Base-by-base conservation (phyloP, 1,139 yeast genomes). In the Suhomyces atakaporum region DNA sequence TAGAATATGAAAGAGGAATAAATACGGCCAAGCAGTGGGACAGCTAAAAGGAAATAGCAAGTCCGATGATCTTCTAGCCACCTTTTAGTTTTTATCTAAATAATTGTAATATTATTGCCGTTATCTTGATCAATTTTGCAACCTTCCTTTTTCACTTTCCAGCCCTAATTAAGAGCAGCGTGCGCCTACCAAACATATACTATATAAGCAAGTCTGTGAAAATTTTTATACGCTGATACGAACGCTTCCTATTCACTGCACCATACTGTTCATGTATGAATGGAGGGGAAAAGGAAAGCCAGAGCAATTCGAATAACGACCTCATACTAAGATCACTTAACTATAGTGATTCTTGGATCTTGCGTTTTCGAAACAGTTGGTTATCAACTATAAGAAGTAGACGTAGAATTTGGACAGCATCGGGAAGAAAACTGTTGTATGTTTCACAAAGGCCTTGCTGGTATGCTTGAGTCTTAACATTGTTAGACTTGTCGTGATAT, bases 191-290 rank as follows among this genome's bases (percentile, higher is more conserved):
- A 27, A 24, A n/a, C n/a, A 3, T 5, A 14, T 12, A 14, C 29
- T 32, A 35, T 32, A 39, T 29, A 38, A 35, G 24, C 28, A 22
- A 20, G 27, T 25, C 24, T 33, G 25, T 21, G 27, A 15, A 26
- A 33, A 31, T 27, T 24, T 6, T 30, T 38, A 25, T 48, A 55
- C 63, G 58, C 60, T 62, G 77, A 73, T 73, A 73, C 78, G 75
- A 68, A 67, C 56, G 79, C 77, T 62, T 66, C 72, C 79, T 70
- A 74, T 74, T 74, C 79, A 74, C 79, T 74, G 79, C 78, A 72
- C 77, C 77, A 63, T 64, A 63, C 63, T 46, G 45, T 44, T 43
- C 34, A 58, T 73, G 74, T 68, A 58, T 66, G 77, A 71, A 53
- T 72, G 79, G 69, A 64, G 69, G 70, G 70, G 70, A 64, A 64